phyloP scores from a whole-genome alignment of 805 yeast species.

The Candida maesae region DNA sequence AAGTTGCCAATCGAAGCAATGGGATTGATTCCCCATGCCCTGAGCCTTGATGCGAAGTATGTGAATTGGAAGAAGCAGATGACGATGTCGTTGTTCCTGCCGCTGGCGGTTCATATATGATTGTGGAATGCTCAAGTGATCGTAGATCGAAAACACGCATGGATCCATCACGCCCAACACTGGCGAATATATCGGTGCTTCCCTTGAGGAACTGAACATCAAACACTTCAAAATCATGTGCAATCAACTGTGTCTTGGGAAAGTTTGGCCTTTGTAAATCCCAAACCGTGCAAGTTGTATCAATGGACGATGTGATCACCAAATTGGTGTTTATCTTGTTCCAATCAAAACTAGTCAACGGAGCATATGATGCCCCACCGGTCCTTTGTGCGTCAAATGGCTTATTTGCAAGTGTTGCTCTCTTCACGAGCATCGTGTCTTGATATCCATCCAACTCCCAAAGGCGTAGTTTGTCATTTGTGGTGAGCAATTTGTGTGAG shows the following conservation, averaged over 20 bases:
- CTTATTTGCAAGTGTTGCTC: slow-evolving; percentile 33
- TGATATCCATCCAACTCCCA: slow-evolving; percentile 45
- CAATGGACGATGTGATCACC: slow-evolving; percentile 82
- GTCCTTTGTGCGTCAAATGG: slow-evolving; percentile 11
- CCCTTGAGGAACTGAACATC: slow-evolving; percentile 83
- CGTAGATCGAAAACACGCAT: slow-evolving; percentile 89
- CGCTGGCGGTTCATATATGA: slow-evolving; percentile 75
- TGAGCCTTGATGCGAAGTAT: not conserved
- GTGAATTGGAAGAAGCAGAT: not conserved
- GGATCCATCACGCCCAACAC: slow-evolving; percentile 94
- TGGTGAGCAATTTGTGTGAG: slow-evolving; percentile 53
- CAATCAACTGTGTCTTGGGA: slow-evolving; percentile 91
- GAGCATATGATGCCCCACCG: slow-evolving; percentile 51
- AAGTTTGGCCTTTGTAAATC: slow-evolving; percentile 60
- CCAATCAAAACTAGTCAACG: slow-evolving; percentile 95
- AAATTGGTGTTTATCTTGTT: slow-evolving; percentile 63
- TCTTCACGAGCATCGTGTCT: slow-evolving; percentile 32
- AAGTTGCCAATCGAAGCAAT: slow-evolving; percentile 69
- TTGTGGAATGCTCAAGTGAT: slow-evolving; percentile 88
- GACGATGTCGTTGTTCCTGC: slow-evolving; percentile 5
- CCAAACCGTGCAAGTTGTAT: slow-evolving; percentile 98
- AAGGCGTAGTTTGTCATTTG: slow-evolving; percentile 67
- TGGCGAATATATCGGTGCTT: slow-evolving; percentile 74
- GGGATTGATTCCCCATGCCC: slow-evolving; percentile 29
- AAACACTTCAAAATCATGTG: slow-evolving; percentile 93